Conservation (phyloP, 352 stramenopile genomes). For the Pythium insidiosum region DNA sequence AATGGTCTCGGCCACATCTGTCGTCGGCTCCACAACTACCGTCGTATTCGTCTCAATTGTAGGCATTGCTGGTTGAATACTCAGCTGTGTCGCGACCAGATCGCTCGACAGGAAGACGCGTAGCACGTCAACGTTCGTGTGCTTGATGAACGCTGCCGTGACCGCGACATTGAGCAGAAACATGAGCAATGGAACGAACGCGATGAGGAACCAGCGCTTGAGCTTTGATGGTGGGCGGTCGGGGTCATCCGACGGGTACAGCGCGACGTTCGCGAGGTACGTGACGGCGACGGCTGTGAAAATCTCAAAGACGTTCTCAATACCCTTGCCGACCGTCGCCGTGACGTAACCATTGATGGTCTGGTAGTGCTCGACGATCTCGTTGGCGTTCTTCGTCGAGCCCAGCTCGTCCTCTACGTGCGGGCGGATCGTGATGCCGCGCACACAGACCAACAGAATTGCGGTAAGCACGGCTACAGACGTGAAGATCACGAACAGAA, state of each 20-base stretch:
- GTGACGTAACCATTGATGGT: conserved; percentile 27
- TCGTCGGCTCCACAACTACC: conserved; percentile 1
- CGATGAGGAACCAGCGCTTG: conserved; percentile 21
- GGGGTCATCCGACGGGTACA: conserved; percentile 20
- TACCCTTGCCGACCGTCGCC: conserved; percentile 13
- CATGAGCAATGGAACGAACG: conserved; percentile 24
- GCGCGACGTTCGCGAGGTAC: conserved; percentile 25
- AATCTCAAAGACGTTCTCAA: conserved; percentile 23
- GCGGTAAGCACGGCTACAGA: conserved; percentile 14
- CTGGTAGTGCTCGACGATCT: conserved; percentile 24
- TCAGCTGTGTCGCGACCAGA: conserved; percentile 16
- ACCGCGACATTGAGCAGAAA: conserved; percentile 33
- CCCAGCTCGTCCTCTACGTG: conserved; percentile 23
- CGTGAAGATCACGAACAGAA: background rate
- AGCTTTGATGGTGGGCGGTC: conserved; percentile 8
- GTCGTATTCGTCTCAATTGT: no score
- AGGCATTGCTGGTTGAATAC: no score
- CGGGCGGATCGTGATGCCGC: conserved; percentile 22
- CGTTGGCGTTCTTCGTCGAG: conserved; percentile 19
- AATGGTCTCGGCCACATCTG: background rate
- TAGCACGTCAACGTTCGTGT: conserved; percentile 18
- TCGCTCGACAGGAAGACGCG: conserved; percentile 26
- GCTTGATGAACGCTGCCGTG: conserved; percentile 25
- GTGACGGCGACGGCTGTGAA: conserved; percentile 31
- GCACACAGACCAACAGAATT: conserved; percentile 19